Conservation (phyloP, 208 protist species). For the Novymonas esmeraldas region DNA sequence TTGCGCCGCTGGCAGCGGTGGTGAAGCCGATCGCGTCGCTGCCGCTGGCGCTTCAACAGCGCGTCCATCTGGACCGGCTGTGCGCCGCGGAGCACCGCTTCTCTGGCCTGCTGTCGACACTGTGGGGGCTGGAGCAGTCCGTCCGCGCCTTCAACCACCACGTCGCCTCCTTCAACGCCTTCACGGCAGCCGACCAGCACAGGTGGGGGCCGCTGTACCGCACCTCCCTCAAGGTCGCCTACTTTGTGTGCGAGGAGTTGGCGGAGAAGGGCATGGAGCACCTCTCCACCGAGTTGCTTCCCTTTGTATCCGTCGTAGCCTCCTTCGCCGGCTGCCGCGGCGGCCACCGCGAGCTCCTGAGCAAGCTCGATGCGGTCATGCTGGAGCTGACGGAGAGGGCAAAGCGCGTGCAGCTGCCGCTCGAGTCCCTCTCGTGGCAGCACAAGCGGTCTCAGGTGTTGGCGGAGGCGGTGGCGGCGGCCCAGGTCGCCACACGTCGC, state of each 20-base stretch:
- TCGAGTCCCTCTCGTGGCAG: conserved; percentile 40
- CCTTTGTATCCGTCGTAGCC: conserved; percentile 63
- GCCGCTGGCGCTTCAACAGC: conserved; percentile 23
- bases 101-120: conserved; percentile 9
- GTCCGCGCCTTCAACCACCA: conserved; percentile 60
- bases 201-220: conserved; percentile 75
- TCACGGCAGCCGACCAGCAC: conserved; percentile 40
- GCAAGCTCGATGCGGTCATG: conserved; percentile 54
- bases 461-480: conserved; percentile 33
- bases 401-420: conserved; percentile 62
- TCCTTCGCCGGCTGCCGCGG: conserved; percentile 69
- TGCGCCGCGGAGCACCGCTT: conserved; percentile 17
- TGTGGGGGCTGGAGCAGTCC: conserved; percentile 48
- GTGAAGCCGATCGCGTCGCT: conserved; percentile 7
- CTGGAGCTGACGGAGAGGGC: conserved; percentile 75
- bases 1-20: neutral
- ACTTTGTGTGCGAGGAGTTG: conserved; percentile 72
- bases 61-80: conserved; percentile 20
- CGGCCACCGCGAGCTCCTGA: conserved; percentile 75
- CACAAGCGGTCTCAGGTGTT: conserved; percentile 34
- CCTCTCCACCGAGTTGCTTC: conserved; percentile 52
- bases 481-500: conserved; percentile 13
- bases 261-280: conserved; percentile 46
- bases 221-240: conserved; percentile 60
- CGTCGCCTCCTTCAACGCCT: conserved; percentile 54